Evolutionary conservation across 2,329 filamentous ascomycete species (phyloP), one percentile per base, ranked within the genome.

Genomic region (Stemphylium lycopersici): DNA sequence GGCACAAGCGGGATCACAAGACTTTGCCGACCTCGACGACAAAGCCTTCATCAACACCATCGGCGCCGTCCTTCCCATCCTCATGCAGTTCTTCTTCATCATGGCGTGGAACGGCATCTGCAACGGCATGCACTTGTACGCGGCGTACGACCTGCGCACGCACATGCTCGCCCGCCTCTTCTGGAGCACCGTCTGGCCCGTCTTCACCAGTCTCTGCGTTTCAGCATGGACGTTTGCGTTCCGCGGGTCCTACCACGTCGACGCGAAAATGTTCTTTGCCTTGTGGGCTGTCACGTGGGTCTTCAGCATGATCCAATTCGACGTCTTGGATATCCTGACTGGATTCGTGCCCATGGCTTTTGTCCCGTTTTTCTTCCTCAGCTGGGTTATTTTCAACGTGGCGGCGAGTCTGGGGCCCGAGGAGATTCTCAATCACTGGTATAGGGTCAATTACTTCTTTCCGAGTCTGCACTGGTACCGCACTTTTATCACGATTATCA

Each of bases 21-120:
- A 24, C 22, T 24, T 24, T 24, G 22, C 22, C 22, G 3, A 6
- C 6, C 22, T 24, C 22, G 22, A 24, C 22, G 22, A 24, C 22
- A 24, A 24, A 24, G 22, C 22, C 22, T 24, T 24, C 22, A 24
- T 24, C 22, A 24, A 24, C 22, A 24, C 22, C 22, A 24, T 24
- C 22, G 69, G 73, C 4, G 70, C 79, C 18, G 75, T 80, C 32
- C 61, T 81, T 6, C 73, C 78, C 8, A 63, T 80, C 10, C 74
- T 81, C 31, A 77, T 78, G 55, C 74, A 81, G 50, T 81, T 81
- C 68, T 80, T 80, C 69, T 81, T 75, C 56, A 66, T 81, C 18
- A 73, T 76, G 43, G 74, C 71, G 29, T 63, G 79, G 61, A 81
- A 81, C 55, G 77, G 76, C 13, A 66, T 81, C 13, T 76, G 50